Evolutionary conservation across 805 yeast species (phyloP), one percentile per base, ranked within the genome.

Genomic region (Nakazawaea siamensis): DNA sequence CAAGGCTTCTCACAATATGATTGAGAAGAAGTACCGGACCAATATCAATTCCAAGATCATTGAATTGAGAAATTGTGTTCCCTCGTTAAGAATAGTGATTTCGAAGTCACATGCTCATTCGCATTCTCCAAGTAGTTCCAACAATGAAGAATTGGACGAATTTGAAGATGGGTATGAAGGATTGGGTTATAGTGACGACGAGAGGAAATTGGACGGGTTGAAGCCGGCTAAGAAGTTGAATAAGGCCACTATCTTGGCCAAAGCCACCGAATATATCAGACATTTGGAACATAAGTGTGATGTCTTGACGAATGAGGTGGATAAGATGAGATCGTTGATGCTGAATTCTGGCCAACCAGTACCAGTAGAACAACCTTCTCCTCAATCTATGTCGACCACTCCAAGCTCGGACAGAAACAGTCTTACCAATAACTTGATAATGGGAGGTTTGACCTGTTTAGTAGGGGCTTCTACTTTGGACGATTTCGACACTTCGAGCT

Each of bases 191-290:
- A 56, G 73, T 39, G 81, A 75, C 43, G 80, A 65, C 28, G 65
- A 57, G 29, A 45, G 51, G 31, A 70, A 75, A 42, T 58, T 82
- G 47, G 90, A 82, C 51, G 90, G 90, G 2, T 62, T 82, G 39
- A 70, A 73, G 31, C 88, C 90, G 0, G 90, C 94, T 4, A 68
- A 73, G 42, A 82, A 82, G 46, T 60, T 82, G 42, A 82, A 81
- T 54, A 82, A 82, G 51, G 92, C 90, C 2, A 75, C 83, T 12
- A 80, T 82, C 31, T 60, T 82, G 40, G 64, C 81, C 18, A 82
- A 82, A 48, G 84, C 90, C 1, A 75, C 82, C 3, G 92, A 82
- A 52, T 82, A 82, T 49, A 81, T 82, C 43, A 73, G 70, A 44
- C 88, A 81, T 54, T 62, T 82, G 52, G 87, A 82, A 44, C 54